Evolutionary conservation across 2,329 filamentous ascomycete genomes (phyloP).

Genomic region (Alternaria novae-zelandiae): DNA sequence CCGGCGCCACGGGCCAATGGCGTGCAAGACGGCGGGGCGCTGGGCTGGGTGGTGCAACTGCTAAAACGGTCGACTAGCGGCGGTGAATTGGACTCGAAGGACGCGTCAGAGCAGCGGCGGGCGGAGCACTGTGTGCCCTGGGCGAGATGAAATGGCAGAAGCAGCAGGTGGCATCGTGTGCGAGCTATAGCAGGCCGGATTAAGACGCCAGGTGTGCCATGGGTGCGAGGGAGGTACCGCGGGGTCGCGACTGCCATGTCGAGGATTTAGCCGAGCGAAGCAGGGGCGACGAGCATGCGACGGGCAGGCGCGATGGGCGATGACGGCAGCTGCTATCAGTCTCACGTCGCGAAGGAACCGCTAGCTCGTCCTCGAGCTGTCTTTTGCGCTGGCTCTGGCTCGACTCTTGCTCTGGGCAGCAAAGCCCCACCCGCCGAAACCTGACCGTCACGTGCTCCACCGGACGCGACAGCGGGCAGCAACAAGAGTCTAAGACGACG

Average conservation of each 20-base stretch:
- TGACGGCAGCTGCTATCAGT: constrained; percentile 4
- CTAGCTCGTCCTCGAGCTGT: neutral
- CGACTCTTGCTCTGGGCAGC: neutral
- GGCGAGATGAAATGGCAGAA: constrained; percentile 32
- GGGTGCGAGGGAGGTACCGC: constrained; percentile 10
- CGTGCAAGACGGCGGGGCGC: constrained; percentile 25
- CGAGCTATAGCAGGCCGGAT: constrained; percentile 22
- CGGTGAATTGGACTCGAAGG: constrained; percentile 34
- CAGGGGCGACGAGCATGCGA: neutral
- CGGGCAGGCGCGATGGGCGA: constrained; percentile 9
- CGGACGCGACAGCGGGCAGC: constrained; percentile 11
- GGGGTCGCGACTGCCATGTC: constrained; percentile 18
- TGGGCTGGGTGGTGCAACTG: constrained; percentile 37
- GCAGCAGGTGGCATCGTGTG: constrained; percentile 18
- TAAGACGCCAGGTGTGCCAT: constrained; percentile 12
- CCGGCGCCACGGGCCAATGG: constrained; percentile 29
- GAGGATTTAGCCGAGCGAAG: constrained; percentile 34
- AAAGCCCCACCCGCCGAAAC: neutral
- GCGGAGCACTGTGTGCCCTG: constrained; percentile 25
- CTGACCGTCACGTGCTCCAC: constrained; percentile 27
- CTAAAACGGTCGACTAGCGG: constrained; percentile 45
- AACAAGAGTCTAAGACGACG: neutral
- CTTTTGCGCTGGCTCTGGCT: neutral
- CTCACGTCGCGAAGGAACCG: neutral
- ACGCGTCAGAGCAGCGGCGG: constrained; percentile 27